Percentiles rank a stretch among this genome's conserved stretches.
Conservation (phyloP, 768 basidiomycete genomes). For the Boletus tylopilopsis region DNA sequence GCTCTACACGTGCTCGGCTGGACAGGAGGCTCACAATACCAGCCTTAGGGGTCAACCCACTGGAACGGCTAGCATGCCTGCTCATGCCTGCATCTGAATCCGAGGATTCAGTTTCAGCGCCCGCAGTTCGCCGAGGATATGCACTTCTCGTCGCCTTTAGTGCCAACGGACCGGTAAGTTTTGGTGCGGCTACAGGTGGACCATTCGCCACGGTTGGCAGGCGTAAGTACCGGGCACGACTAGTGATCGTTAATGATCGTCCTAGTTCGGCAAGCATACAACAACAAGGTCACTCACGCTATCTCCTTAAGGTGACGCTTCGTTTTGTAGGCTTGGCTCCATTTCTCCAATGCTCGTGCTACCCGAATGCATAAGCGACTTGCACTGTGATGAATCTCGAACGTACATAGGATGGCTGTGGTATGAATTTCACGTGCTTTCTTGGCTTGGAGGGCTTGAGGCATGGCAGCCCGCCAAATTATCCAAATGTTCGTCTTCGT, state of each 20-base stretch:
- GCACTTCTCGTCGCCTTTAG: constrained; percentile 28
- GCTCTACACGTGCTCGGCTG: constrained; percentile 29
- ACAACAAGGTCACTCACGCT: constrained; percentile 54
- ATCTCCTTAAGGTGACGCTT: constrained; percentile 77
- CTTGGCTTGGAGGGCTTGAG: constrained; percentile 61
- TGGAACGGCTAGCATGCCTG: constrained; percentile 23
- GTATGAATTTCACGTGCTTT: constrained; percentile 62
- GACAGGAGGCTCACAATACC: constrained; percentile 39
- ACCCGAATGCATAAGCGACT: constrained; percentile 8
- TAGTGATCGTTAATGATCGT: constrained; percentile 34
- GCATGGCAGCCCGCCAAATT: constrained; percentile 67
- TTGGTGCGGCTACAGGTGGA: constrained; percentile 23
- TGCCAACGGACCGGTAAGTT: constrained; percentile 26
- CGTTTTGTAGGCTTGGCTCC: constrained; percentile 65
- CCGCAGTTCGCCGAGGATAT: constrained; percentile 28
- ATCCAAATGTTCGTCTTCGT: constrained; percentile 60
- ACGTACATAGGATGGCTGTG: constrained; percentile 55
- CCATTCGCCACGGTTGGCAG: constrained; percentile 57
- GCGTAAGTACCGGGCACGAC: constrained; percentile 79
- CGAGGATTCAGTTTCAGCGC: constrained; percentile 29
- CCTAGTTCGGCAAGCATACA: constrained; percentile 8
- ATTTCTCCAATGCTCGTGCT: constrained; percentile 58
- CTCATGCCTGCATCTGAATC: constrained; percentile 29
- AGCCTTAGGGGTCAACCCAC: constrained; percentile 25
- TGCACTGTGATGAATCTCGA: background rate